These are phyloP conservation scores for Ogataea pilisensis DNA, from an alignment of 805 yeast genomes.

Conservation along the genomic window DNA sequence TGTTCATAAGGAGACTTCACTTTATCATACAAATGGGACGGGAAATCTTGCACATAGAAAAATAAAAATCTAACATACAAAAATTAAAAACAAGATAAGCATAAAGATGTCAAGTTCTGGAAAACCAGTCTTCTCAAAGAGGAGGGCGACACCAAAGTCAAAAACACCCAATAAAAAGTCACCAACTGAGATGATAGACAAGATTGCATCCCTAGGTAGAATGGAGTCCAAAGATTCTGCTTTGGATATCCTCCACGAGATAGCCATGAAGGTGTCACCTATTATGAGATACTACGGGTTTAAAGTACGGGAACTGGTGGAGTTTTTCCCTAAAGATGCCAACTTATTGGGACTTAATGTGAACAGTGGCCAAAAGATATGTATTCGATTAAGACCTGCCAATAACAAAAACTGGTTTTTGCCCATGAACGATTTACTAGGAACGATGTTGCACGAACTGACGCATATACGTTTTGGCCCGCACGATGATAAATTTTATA, in stretches of 20 bases:
- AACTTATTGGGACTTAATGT: constrained; percentile 77
- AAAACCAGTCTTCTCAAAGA: background rate
- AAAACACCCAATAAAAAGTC: constrained; percentile 21
- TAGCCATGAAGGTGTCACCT: constrained; percentile 72
- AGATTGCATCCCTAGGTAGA: constrained; percentile 44
- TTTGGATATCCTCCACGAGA: constrained; percentile 55
- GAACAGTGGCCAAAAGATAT: constrained; percentile 68
- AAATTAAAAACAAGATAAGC: no score
- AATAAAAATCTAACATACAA: no score
- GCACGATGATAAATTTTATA: constrained; percentile 71
- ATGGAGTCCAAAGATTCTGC: constrained; percentile 46
- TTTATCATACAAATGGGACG: no score
- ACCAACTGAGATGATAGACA: constrained; percentile 31
- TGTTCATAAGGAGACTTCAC: no score
- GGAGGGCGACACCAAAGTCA: background rate
- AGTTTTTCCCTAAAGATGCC: constrained; percentile 72
- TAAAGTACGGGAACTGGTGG: constrained; percentile 65
- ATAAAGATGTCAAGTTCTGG: background rate
- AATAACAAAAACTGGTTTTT: constrained; percentile 49
- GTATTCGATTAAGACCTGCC: constrained; percentile 64
- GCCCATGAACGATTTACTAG: constrained; percentile 63
- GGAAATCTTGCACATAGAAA: no score
- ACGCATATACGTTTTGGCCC: constrained; percentile 79
- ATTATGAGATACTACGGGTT: constrained; percentile 65
- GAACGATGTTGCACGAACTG: constrained; percentile 85